These are phyloP conservation scores for Psilocybe sp. DNA, from an alignment of 768 basidiomycete genomes.

Conservation along the genomic window DNA sequence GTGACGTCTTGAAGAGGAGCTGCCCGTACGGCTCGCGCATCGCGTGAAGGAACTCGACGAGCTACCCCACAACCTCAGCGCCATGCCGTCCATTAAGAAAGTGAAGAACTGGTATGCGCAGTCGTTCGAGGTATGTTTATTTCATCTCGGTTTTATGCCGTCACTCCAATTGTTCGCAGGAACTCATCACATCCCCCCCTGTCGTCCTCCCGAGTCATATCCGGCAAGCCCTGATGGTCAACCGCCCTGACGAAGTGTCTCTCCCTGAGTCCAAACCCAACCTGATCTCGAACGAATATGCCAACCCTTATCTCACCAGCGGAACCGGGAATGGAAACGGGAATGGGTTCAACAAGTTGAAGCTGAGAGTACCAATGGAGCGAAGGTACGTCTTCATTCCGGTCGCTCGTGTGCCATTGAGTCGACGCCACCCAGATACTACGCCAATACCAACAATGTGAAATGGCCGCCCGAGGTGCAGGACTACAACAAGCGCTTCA, in stretches of 20 bases:
- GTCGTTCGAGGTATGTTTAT: constrained; percentile 81
- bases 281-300: constrained; percentile 58
- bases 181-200: constrained; percentile 83
- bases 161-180: constrained; percentile 43
- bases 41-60: constrained; percentile 94
- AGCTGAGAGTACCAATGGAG: constrained; percentile 80
- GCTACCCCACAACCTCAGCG: constrained; percentile 86
- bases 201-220: constrained; percentile 68
- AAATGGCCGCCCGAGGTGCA: constrained; percentile 90
- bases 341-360: constrained; percentile 53
- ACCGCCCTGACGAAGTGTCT: constrained; percentile 40
- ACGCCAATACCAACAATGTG: constrained; percentile 68
- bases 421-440: constrained; percentile 57
- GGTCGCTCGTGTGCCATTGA: constrained; percentile 2
- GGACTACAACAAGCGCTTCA: constrained; percentile 92
- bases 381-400: constrained; percentile 53
- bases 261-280: constrained; percentile 81
- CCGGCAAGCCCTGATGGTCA: constrained; percentile 59
- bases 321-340: constrained; percentile 28
- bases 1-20: constrained; percentile 63
- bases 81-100: constrained; percentile 89
- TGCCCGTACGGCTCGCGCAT: constrained; percentile 93
- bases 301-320: constrained; percentile 20
- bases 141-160: background rate
- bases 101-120: constrained; percentile 99